Percentiles rank a stretch among this genome's conserved stretches.
Conservation (phyloP, 1,284 basidiomycete species). For the Leccinum griseonigrum region DNA sequence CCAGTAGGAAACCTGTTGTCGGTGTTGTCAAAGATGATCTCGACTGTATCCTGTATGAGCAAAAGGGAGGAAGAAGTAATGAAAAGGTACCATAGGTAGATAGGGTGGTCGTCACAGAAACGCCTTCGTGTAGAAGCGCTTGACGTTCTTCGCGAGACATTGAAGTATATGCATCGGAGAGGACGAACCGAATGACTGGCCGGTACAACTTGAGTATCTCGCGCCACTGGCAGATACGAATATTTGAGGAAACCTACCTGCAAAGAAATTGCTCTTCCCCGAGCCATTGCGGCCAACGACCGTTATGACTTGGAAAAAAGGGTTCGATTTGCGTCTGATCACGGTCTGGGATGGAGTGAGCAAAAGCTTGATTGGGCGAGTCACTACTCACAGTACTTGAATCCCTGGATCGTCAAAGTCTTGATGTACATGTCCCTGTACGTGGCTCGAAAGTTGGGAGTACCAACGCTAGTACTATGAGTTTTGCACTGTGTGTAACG, state of each 20-base stretch:
- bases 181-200: slow-evolving; percentile 91
- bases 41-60: slow-evolving; percentile 44
- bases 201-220: slow-evolving; percentile 8
- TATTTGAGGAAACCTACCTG: slow-evolving; percentile 46
- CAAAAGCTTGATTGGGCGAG: neutral
- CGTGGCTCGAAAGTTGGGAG: neutral
- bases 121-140: slow-evolving; percentile 90
- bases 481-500: no score
- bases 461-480: neutral
- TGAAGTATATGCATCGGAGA: slow-evolving; percentile 96
- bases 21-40: slow-evolving; percentile 87
- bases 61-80: neutral
- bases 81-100: slow-evolving; percentile 80
- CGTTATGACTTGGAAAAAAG: slow-evolving; percentile 81
- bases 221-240: neutral
- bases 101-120: slow-evolving; percentile 84
- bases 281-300: slow-evolving; percentile 95
- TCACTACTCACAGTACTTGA: slow-evolving; percentile 81
- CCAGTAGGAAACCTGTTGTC: slow-evolving; percentile 92
- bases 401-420: slow-evolving; percentile 92
- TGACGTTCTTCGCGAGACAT: slow-evolving; percentile 94
- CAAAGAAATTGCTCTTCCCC: slow-evolving; percentile 97
- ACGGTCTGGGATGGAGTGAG: slow-evolving; percentile 48
- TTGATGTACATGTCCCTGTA: slow-evolving; percentile 72
- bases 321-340: slow-evolving; percentile 84